A percentile compares a stretch with the other conserved stretches of the same genome.
Conservation (phyloP, 176 grass and related monocot species). For the Rhynchospora tenuis region DNA sequence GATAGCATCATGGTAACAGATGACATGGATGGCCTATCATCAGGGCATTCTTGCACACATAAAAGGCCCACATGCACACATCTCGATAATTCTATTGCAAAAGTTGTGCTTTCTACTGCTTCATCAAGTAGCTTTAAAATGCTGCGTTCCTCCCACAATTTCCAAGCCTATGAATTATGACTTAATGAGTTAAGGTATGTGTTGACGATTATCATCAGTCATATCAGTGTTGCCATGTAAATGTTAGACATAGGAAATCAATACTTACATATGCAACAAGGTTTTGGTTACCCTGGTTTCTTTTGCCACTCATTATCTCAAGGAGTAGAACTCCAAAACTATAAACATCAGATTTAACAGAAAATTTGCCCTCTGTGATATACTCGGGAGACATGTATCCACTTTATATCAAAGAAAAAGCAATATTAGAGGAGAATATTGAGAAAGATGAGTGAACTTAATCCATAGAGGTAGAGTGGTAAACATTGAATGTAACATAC, state of each 20-base stretch:
- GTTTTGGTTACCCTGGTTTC: slow-evolving; percentile 20
- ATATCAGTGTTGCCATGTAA: not conserved
- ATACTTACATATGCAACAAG: slow-evolving; percentile 49
- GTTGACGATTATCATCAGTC: not conserved
- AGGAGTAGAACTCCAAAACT: slow-evolving; percentile 50
- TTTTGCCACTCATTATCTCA: slow-evolving; percentile 35
- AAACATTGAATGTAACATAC: slow-evolving; percentile 15
- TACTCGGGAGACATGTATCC: slow-evolving; percentile 17
- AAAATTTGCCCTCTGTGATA: slow-evolving; percentile 29
- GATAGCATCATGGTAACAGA: not conserved
- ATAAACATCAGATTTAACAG: slow-evolving; percentile 46
- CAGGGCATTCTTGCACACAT: not conserved
- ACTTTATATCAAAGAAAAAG: not conserved
- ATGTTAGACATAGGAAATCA: not conserved
- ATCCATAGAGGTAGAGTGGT: not conserved
- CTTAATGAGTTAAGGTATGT: not conserved
- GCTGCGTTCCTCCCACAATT: not conserved
- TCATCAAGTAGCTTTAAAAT: not conserved
- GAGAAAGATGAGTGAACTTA: not conserved
- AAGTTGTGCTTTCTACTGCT: not conserved
- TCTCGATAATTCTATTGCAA: not conserved
- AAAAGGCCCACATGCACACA: not conserved
- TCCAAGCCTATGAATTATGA: not conserved
- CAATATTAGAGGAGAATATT: not conserved
- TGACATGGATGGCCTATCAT: not conserved